Evolutionary conservation across 441 rosid genomes (phyloP), one percentile per base, ranked within the genome.

Genomic region (Hura crepitans): DNA sequence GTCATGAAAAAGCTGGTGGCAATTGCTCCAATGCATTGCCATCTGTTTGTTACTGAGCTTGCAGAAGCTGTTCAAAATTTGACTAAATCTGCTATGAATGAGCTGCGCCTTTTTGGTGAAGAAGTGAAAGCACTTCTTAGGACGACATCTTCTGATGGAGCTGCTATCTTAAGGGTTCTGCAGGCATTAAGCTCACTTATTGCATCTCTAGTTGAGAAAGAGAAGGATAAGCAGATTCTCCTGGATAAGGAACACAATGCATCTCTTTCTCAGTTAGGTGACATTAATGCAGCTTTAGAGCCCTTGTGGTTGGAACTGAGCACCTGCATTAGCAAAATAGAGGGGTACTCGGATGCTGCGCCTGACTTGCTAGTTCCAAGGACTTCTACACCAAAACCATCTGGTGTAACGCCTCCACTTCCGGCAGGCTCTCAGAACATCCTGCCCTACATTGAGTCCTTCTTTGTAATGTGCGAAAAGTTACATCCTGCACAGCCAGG

Each of bases 391-490:
- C 72, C 86, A 22, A 84, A 80, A 69, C 81, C 81, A 51, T 83
- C 94, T 76, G 86, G 88, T 81, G 84, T 79, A 49, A 85, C 77
- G 64, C 84, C 92, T 77, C 87, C 96, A 53, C 92, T 93, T 30
- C 98, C 96, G 78, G 96, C 96, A 0, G 97, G 98, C 63, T 83
- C 97, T 78, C 98, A 93, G 84, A 93, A 91, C 78, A 86, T 93
- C 68, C 82, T 93, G 74, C 97, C 98, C 9, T 91, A 91, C 64
- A 86, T 93, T 45, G 98, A 93, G 77, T 89, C 98, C 63, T 93
- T 93, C 81, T 91, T 93, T 15, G 98, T 88, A 62, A 83, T 87
- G 79, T 86, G 86, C 68, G 98, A 93, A 83, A 93, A 89, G 84
- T 73, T 93, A 72, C 93, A 91, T 77, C 91, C 89, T 69, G 86